A percentile compares a stretch with the other conserved stretches of the same genome.
Evolutionary conservation across 768 basidiomycete species (phyloP).

Genomic region (Trametes villosa): DNA sequence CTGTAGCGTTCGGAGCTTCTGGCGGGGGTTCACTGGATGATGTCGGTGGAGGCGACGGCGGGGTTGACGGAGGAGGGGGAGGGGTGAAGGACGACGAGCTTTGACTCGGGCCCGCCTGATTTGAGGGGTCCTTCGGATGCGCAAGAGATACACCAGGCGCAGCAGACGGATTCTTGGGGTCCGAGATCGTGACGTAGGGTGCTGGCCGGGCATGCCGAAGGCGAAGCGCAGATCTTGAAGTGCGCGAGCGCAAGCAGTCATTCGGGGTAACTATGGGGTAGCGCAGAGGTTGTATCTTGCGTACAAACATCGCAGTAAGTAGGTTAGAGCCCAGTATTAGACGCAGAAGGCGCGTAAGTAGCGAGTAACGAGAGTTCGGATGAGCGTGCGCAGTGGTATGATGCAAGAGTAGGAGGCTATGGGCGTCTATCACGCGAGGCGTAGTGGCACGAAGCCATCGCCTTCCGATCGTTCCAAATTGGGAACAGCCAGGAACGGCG

Average conservation of each 20-base stretch:
- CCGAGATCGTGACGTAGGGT: slow-evolving; percentile 20
- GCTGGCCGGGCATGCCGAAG: slow-evolving; percentile 1
- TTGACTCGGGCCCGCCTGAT: slow-evolving; percentile 4
- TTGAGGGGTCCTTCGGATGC: slow-evolving; percentile 31
- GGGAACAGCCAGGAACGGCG: slow-evolving; percentile 3
- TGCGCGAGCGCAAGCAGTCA: slow-evolving; percentile 3
- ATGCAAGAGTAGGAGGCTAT: background rate
- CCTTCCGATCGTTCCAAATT: slow-evolving; percentile 15
- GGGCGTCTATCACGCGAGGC: slow-evolving; percentile 3
- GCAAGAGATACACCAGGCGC: slow-evolving; percentile 17
- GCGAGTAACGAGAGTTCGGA: background rate
- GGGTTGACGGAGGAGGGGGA: slow-evolving; percentile 7
- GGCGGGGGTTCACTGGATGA: background rate
- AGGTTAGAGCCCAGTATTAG: too few species aligned
- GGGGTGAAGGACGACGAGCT: slow-evolving; percentile 1
- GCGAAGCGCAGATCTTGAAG: slow-evolving; percentile 3
- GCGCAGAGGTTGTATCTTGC: slow-evolving; percentile 13
- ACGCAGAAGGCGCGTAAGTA: background rate
- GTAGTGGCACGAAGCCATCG: slow-evolving; percentile 14
- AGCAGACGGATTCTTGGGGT: background rate
- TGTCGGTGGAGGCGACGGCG: slow-evolving; percentile 4
- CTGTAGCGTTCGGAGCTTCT: background rate
- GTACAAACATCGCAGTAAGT: slow-evolving; percentile 8
- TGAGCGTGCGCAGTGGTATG: background rate
- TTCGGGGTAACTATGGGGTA: background rate